Evolutionary conservation across 164 flowering plant species (phyloP), one percentile per base, ranked within the genome.

Genomic region (Tinospora cordifolia): DNA sequence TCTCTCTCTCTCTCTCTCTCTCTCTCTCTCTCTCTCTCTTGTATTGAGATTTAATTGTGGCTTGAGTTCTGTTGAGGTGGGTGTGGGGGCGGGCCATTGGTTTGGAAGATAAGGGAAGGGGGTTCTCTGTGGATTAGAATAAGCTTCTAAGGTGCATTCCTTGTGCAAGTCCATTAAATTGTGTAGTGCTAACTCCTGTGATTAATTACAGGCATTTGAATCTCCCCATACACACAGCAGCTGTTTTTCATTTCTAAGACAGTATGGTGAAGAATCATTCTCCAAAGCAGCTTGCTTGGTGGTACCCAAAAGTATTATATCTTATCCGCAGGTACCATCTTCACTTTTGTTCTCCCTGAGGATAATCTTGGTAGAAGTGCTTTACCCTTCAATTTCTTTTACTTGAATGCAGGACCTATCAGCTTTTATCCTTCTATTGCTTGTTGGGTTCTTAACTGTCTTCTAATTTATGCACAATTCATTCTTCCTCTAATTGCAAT

Each of bases 201-300:
- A 57, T 36, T 62, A 27, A 19, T 76, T 34, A 63, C 85, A 93
- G 98, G 98, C 96, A 62, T 93, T 93, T 86, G 98, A 93, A 77
- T 91, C 98, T 68, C 98, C 98, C 47, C 84, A 93, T 72, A 91
- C 95, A 34, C 97, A 91, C 75, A 74, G 91, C 79, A 84, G 63
- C 75, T 93, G 98, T 71, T 77, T 85, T 79, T 76, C 93, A 71
- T 91, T 88, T 82, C 87, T 93, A 34, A 86, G 98, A 84, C 89
- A 93, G 70, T 93, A 91, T 81, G 89, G 96, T 19, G 93, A 82
- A 72, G 96, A 94, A 47, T 91, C 98, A 39, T 84, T 86, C 80
- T 85, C 96, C 19, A 73, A 62, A 68, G 97, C 93, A 63, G 97
- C 97, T 79, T 91, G 97, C 79, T 82, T 94, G 68, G 89, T 91